These are phyloP conservation scores for Fomes fomentarius DNA, from an alignment of 1,284 basidiomycete genomes.

Conservation along the genomic window DNA sequence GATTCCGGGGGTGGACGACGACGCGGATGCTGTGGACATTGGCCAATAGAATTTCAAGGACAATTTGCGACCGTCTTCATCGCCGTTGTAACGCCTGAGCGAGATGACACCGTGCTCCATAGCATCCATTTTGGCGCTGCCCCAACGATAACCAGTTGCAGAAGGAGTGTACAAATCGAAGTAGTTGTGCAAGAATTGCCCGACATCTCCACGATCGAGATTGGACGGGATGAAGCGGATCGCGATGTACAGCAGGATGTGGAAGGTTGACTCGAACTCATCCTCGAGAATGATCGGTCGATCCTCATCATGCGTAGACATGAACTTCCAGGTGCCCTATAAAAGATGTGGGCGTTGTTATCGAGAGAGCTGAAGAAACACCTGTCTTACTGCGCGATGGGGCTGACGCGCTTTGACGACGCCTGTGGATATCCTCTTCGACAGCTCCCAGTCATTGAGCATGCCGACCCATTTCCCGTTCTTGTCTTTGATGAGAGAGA, in stretches of 20 bases:
- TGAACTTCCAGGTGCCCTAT: conserved; percentile 17
- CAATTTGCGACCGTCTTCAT: no score
- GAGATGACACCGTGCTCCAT: not conserved
- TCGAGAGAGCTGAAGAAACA: not conserved
- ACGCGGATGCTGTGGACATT: no score
- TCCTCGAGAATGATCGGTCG: conserved; percentile 1
- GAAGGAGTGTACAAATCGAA: conserved; percentile 6
- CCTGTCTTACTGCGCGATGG: conserved; percentile 10
- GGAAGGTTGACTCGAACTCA: conserved; percentile 17
- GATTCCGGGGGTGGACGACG: no score
- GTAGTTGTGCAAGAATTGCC: conserved; percentile 2
- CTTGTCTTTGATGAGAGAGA: conserved; percentile 3
- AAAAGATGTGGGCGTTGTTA: not conserved
- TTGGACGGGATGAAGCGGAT: conserved; percentile 10
- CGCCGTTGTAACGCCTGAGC: no score
- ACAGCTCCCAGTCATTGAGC: conserved; percentile 11
- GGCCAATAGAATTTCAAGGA: no score
- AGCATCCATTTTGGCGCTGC: not conserved
- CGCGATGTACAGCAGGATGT: conserved; percentile 11
- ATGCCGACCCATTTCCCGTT: not conserved
- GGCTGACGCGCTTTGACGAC: not conserved
- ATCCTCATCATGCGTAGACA: not conserved
- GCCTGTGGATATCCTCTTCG: not conserved
- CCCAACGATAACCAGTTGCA: not conserved
- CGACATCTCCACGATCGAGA: not conserved